phyloP scores from a whole-genome alignment of 805 yeast species.

The Candida saitoana region DNA sequence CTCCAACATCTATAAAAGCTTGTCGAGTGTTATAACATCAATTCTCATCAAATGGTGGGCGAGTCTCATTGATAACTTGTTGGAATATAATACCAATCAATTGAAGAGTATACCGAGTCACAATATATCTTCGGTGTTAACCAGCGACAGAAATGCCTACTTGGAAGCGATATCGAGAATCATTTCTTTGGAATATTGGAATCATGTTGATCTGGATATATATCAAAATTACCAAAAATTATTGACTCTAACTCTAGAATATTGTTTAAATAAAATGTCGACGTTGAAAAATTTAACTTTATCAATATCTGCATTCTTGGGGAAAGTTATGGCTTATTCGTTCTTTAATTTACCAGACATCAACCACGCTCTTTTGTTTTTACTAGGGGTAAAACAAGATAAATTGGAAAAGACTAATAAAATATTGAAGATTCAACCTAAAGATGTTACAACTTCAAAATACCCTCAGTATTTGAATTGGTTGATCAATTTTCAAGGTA shows the following conservation, averaged over 20 bases:
- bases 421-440: not conserved
- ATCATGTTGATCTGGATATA: constrained; percentile 20
- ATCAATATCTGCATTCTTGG: constrained; percentile 61
- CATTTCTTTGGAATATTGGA: constrained; percentile 47
- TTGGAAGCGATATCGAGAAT: constrained; percentile 53
- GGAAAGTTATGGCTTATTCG: constrained; percentile 65
- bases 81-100: not conserved
- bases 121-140: constrained; percentile 4
- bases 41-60: constrained; percentile 51
- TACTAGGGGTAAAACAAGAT: constrained; percentile 51
- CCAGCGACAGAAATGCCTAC: constrained; percentile 32
- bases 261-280: constrained; percentile 44
- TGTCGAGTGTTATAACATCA: constrained; percentile 28
- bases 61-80: constrained; percentile 23
- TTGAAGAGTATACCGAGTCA: not conserved
- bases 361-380: constrained; percentile 52
- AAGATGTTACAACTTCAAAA: not conserved
- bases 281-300: constrained; percentile 49
- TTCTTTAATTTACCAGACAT: constrained; percentile 54
- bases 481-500: constrained; percentile 30
- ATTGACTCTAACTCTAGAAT: constrained; percentile 51
- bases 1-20: constrained; percentile 27
- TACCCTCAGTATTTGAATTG: constrained; percentile 30
- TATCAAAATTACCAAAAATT: constrained; percentile 24
- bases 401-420: constrained; percentile 27